These are phyloP conservation scores for Smithsoniella earleae DNA, from an alignment of 163 green algal genomes.

Conservation along the genomic window DNA sequence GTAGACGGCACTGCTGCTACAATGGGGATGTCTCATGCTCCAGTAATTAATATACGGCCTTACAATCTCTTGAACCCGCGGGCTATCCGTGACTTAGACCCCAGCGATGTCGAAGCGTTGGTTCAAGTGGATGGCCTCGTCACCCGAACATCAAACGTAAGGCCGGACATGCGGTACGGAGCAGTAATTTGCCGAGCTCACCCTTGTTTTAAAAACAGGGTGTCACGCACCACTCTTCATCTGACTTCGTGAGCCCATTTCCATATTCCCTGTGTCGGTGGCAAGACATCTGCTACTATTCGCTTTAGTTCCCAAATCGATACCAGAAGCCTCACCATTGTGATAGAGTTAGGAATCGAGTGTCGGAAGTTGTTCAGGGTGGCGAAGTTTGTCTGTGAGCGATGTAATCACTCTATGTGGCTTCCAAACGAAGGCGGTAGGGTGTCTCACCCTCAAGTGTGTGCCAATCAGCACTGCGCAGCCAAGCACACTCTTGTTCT, in stretches of 20 bases:
- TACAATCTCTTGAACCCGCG: constrained; percentile 83
- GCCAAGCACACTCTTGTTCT: constrained; percentile 54
- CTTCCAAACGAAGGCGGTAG: constrained; percentile 36
- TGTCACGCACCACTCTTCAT: too few relatives aligned
- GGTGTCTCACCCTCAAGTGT: constrained; percentile 38
- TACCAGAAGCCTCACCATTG: too few relatives aligned
- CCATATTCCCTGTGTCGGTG: too few relatives aligned
- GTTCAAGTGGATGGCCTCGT: constrained; percentile 92
- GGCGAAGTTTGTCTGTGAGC: constrained; percentile 40
- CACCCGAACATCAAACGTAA: constrained; percentile 73
- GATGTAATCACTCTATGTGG: constrained; percentile 33
- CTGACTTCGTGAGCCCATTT: too few relatives aligned
- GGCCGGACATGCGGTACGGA: constrained; percentile 71
- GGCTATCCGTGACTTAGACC: constrained; percentile 92
- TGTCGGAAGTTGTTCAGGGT: constrained; percentile 36
- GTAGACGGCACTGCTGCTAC: neutral
- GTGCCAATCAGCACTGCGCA: constrained; percentile 44
- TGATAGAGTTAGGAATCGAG: too few relatives aligned
- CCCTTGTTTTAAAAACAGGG: constrained; percentile 39
- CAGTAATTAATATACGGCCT: constrained; percentile 31
- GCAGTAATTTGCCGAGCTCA: too few relatives aligned
- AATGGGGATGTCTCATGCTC: too few relatives aligned
- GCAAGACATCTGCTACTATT: too few relatives aligned
- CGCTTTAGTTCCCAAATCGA: too few relatives aligned
- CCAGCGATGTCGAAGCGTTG: constrained; percentile 80